Percentiles rank a stretch among this genome's conserved stretches.
phyloP scores from a whole-genome alignment of 768 basidiomycete genomes.

The Rhizopogon roseolus region DNA sequence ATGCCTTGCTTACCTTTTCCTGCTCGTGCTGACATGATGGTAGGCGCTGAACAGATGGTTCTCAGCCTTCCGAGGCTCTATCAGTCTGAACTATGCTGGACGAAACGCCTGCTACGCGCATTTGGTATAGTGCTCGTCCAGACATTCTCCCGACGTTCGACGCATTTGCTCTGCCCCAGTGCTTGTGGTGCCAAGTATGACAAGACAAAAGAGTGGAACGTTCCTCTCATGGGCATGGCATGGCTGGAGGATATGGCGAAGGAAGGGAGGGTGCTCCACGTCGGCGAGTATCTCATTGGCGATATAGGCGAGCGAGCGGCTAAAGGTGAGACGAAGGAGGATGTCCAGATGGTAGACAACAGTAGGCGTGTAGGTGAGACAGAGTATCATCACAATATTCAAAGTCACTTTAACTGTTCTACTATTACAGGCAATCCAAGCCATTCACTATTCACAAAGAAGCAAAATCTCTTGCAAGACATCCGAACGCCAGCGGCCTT shows the following conservation, averaged over 20 bases:
- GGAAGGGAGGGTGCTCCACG: slow-evolving; percentile 42
- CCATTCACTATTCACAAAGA: slow-evolving; percentile 16
- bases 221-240: slow-evolving; percentile 61
- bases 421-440: slow-evolving; percentile 3
- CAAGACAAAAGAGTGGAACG: slow-evolving; percentile 75
- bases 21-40: background rate
- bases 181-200: slow-evolving; percentile 69
- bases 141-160: slow-evolving; percentile 64
- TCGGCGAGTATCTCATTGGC: slow-evolving; percentile 29
- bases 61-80: slow-evolving; percentile 78
- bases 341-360: slow-evolving; percentile 29
- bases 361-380: slow-evolving; percentile 34
- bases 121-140: slow-evolving; percentile 56
- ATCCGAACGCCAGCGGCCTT: background rate
- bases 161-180: slow-evolving; percentile 78
- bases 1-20: too few species aligned
- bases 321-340: slow-evolving; percentile 28
- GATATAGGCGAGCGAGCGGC: slow-evolving; percentile 1
- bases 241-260: slow-evolving; percentile 66
- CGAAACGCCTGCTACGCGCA: slow-evolving; percentile 60
- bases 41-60: slow-evolving; percentile 52
- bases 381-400: background rate
- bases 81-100: slow-evolving; percentile 60
- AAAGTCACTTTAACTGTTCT: background rate
- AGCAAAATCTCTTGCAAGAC: slow-evolving; percentile 18